These are phyloP conservation scores for Sporothrix schenckii DNA, from an alignment of 2,329 filamentous ascomycete genomes.

Conservation along the genomic window DNA sequence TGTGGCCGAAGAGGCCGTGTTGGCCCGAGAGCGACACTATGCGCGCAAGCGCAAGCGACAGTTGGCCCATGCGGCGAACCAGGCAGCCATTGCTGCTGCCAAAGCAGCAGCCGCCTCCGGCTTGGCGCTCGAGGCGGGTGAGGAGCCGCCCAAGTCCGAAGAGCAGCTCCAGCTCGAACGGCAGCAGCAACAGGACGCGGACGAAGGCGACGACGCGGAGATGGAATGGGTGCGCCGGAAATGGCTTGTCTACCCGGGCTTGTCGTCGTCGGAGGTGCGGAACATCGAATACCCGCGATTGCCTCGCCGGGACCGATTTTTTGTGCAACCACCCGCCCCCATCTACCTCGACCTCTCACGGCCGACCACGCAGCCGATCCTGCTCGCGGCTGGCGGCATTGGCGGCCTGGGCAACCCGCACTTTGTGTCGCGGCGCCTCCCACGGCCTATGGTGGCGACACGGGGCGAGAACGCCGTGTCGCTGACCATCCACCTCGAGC, in stretches of 20 bases:
- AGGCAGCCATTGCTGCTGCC: constrained; percentile 23
- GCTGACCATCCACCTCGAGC: constrained; percentile 80
- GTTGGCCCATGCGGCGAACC: neutral
- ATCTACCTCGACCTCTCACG: constrained; percentile 73
- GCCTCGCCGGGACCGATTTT: constrained; percentile 56
- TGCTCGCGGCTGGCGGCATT: constrained; percentile 83
- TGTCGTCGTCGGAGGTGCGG: constrained; percentile 69
- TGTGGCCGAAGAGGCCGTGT: constrained; percentile 63
- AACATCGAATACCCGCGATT: constrained; percentile 55
- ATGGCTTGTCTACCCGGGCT: constrained; percentile 84
- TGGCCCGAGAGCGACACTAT: constrained; percentile 36
- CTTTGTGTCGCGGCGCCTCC: constrained; percentile 75
- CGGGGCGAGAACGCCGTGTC: constrained; percentile 79
- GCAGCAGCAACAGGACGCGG: constrained; percentile 48
- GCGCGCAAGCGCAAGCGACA: constrained; percentile 28
- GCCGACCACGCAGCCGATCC: constrained; percentile 78
- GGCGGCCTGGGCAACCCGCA: constrained; percentile 93
- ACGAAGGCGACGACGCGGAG: constrained; percentile 48
- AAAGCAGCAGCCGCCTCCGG: neutral
- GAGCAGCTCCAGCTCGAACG: constrained; percentile 49
- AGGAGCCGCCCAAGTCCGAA: constrained; percentile 43
- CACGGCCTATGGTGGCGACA: constrained; percentile 83
- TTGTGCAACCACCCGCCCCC: constrained; percentile 71
- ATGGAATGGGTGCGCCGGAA: constrained; percentile 63
- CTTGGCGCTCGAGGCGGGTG: neutral